Conservation (phyloP, 2,329 filamentous ascomycete species). For the Pyricularia sp. region DNA sequence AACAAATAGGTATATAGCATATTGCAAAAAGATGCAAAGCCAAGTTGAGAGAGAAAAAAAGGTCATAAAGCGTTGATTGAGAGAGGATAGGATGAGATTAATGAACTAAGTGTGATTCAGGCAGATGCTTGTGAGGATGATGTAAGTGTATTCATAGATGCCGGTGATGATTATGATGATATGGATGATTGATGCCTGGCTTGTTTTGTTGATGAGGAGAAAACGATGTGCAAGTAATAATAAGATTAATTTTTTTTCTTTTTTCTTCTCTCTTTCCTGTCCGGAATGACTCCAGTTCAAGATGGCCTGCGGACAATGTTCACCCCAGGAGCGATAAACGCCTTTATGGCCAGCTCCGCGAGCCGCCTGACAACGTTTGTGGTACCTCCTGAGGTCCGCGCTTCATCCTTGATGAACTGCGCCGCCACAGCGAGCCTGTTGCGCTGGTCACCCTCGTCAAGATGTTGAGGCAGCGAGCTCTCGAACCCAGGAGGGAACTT, state of each 20-base stretch:
- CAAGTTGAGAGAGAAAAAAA: neutral
- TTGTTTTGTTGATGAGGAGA: neutral
- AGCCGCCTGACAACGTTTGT: constrained; percentile 65
- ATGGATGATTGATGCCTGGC: neutral
- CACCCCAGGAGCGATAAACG: constrained; percentile 44
- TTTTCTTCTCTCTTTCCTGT: neutral
- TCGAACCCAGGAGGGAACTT: constrained; percentile 51
- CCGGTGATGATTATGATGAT: neutral
- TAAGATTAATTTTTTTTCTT: neutral
- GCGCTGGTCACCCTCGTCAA: constrained; percentile 58
- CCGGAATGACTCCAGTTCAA: neutral
- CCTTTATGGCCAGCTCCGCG: constrained; percentile 55
- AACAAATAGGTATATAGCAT: neutral
- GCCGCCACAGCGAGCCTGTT: constrained; percentile 60
- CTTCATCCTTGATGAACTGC: constrained; percentile 59
- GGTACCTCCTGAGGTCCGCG: constrained; percentile 55
- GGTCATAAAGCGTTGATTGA: constrained; percentile 2
- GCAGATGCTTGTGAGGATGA: neutral
- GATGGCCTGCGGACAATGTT: constrained; percentile 25
- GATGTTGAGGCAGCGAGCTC: constrained; percentile 44
- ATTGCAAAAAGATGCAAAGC: neutral
- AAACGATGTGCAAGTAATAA: neutral
- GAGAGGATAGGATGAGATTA: neutral
- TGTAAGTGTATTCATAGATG: neutral
- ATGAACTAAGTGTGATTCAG: neutral